Evolutionary conservation across 2,329 filamentous ascomycete genomes (phyloP), one percentile per base, ranked within the genome.

Genomic region (Teratosphaeriaceae sp.): DNA sequence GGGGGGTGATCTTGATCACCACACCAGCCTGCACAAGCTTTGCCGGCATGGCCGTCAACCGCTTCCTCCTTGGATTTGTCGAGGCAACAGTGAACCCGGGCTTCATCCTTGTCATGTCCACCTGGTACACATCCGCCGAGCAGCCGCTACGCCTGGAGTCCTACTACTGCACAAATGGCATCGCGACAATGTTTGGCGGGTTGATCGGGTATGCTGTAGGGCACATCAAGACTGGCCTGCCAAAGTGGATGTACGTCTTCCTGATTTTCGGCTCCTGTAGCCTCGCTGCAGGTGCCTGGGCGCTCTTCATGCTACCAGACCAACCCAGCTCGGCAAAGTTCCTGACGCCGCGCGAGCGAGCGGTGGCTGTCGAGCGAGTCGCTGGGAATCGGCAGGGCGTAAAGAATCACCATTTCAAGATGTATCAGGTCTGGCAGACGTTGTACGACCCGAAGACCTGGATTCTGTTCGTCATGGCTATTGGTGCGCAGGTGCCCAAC

Each of bases 151-250:
- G 76, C 0, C 65, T 77, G 5, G 74, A 74, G 39, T 63, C 70
- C 1, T 80, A 75, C 59, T 79, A 78, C 52, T 74, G 72, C 48
- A 75, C 72, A 1, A 79, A 79, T 49, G 78, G 78, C 2, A 66
- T 80, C 11, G 77, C 75, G 2, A 78, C 75, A 12, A 78, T 79
- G 71, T 76, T 80, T 43, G 78, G 78, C n/a, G 76, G 71, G 1
- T 57, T 79, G 1, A 68, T 79, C 9, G 74, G 74, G 1, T 80
- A 79, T 48, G 77, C 73, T 5, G 68, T 81, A 9, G 78, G 77
- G 1, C 74, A 80, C 53, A 81, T 80, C 51, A 69, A 63, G 0
- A 65, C 68, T 3, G 72, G 70, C 0, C 63, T 78, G 3, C 62
- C 67, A 0, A 58, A 64, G 19, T 79, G 75, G 74, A 75, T 73